Evolutionary conservation across 2,329 filamentous ascomycete species (phyloP), one percentile per base, ranked within the genome.

Genomic region (Xylaria polymorpha): DNA sequence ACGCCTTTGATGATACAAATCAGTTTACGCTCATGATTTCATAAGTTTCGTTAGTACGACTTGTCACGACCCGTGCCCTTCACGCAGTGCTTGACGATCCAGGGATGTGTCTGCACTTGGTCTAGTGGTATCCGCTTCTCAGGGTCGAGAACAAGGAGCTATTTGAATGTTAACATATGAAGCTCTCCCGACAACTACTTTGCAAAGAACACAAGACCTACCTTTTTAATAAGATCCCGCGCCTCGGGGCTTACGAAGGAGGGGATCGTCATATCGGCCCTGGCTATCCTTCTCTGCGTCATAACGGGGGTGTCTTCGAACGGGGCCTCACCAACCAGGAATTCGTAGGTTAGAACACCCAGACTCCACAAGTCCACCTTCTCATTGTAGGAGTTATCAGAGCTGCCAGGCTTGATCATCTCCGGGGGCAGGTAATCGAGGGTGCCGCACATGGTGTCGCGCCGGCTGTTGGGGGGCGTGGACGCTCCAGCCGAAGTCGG

Each of bases 281-380:
- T 86, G 5, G 91, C 89, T 80, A 99, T 99, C 77, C 94, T 90
- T 74, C 93, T 86, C 74, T 97, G 94, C 32, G 96, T 99, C 93
- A 97, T 97, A 71, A 95, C 89, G 4, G 93, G 93, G 2, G 93
- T 96, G 77, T 98, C 96, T 81, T 99, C 96, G 77, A 99, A 99
- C 0, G 96, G 96, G 18, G 96, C 96, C 83, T 98, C 94, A 69
- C 96, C 96, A 41, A 97, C 93, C 68, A 99, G 82, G 76, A 99
- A 99, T 82, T 99, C 96, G 77, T 98, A 99, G 1, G 92, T 97
- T 81, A 99, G 81, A 25, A 98, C 96, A 29, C 96, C 96, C 77
- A 99, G 84, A 78, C 93, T 96, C 96, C 96, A 99, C 70, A 98
- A 83, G 79, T 99, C 96, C 39, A 99, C 93, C 84, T 98, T 98